Conservation (phyloP, 306 rosid genomes). For the Canavalia ensiformis region DNA sequence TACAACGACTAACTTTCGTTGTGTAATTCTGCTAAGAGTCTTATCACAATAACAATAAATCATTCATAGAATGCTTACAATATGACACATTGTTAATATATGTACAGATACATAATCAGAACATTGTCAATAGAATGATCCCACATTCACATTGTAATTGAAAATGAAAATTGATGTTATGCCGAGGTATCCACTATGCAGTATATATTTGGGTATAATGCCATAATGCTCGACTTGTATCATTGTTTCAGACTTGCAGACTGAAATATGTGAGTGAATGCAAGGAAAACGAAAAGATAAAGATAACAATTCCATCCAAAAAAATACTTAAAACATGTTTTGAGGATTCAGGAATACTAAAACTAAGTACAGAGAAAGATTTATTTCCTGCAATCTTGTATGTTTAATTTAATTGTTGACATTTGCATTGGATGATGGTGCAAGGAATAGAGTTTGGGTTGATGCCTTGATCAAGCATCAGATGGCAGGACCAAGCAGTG, state of each 20-base stretch:
- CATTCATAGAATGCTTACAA: not conserved
- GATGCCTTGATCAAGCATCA: not conserved
- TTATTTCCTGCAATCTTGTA: not conserved
- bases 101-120: not conserved
- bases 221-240: not conserved
- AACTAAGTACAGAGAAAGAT: not conserved
- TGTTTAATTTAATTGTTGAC: not conserved
- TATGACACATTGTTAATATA: not conserved
- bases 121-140: slow-evolving; percentile 10
- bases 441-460: not conserved
- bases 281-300: not conserved
- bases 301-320: not conserved
- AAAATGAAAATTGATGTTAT: not conserved
- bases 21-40: too few relatives aligned
- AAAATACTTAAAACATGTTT: not conserved
- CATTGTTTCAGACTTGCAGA: not conserved
- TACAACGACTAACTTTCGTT: too few relatives aligned
- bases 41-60: not conserved
- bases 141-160: not conserved
- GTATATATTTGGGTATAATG: not conserved
- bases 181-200: not conserved
- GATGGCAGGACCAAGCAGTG: not conserved
- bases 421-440: not conserved
- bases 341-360: not conserved
- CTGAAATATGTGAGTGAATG: not conserved